Conservation (phyloP, 2,329 filamentous ascomycete species). For the Sclerotinia borealis region DNA sequence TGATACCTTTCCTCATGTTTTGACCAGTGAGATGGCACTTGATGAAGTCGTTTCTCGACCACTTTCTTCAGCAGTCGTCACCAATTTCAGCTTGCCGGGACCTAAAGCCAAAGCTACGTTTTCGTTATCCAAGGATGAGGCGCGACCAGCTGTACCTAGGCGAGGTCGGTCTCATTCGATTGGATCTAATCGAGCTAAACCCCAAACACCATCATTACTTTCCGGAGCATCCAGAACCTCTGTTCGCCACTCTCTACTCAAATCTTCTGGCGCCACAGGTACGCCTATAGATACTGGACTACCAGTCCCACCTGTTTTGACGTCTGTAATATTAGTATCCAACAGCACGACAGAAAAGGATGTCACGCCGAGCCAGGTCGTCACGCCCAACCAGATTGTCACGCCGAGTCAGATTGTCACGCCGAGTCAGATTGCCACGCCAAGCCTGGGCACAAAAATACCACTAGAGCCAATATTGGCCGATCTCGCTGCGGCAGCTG, state of each 20-base stretch:
- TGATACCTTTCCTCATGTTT: conserved; percentile 24
- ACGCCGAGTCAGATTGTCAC: neutral
- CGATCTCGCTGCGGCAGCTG: conserved; percentile 2
- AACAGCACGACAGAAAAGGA: neutral
- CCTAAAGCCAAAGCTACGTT: conserved; percentile 14
- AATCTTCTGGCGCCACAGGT: conserved; percentile 18
- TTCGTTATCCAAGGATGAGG: neutral
- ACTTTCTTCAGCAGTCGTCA: conserved; percentile 24
- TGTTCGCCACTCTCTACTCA: conserved; percentile 26
- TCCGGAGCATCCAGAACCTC: conserved; percentile 25
- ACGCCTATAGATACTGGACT: conserved; percentile 23
- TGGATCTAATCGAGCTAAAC: conserved; percentile 11
- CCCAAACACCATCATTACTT: conserved; percentile 22
- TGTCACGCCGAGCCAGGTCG: neutral
- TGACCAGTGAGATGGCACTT: conserved; percentile 17
- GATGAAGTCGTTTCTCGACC: conserved; percentile 11
- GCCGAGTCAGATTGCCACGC: neutral
- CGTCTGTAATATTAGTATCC: conserved; percentile 4
- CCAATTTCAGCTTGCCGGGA: conserved; percentile 28
- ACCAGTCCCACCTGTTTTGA: conserved; percentile 23
- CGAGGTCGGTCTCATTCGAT: neutral
- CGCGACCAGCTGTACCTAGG: neutral
- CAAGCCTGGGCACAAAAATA: conserved; percentile 1
- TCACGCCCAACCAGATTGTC: neutral
- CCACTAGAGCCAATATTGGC: conserved; percentile 5